Conservation (phyloP, 345 rosid species). For the Boechera retrofracta region DNA sequence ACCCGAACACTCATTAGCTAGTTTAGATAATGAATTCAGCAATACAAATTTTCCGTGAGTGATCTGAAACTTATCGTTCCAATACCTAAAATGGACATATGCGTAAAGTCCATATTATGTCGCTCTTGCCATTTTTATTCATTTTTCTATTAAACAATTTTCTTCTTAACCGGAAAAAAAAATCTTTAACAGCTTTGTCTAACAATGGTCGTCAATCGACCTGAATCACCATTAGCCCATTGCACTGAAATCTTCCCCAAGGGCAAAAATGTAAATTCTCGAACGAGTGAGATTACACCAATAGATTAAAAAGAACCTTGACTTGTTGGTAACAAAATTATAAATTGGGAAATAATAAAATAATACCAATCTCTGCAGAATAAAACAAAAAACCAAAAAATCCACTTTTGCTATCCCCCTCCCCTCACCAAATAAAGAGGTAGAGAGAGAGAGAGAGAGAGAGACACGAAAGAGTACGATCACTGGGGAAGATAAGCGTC, state of each 20-base stretch:
- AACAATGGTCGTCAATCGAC: neutral
- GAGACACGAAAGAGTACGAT: conserved; percentile 16
- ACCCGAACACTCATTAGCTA: no score
- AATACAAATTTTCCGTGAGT: no score
- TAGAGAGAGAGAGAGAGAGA: neutral
- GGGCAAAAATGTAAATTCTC: neutral
- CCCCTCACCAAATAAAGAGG: conserved; percentile 1
- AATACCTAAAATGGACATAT: no score
- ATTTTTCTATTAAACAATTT: no score
- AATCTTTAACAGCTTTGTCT: no score
- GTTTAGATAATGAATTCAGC: no score
- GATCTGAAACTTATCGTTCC: no score
- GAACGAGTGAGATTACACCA: neutral
- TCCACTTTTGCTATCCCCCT: conserved; percentile 6
- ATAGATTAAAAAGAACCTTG: conserved; percentile 6
- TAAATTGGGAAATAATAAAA: neutral
- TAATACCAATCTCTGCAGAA: conserved; percentile 17
- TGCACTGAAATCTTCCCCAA: neutral
- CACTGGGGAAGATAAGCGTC: conserved; percentile 25
- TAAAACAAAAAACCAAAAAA: conserved; percentile 21
- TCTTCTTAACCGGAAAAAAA: no score
- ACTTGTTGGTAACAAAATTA: neutral
- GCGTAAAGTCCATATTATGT: no score
- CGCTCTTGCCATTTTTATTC: no score
- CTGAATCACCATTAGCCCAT: neutral